These are phyloP conservation scores for Tulasnella sp. DNA, from an alignment of 768 basidiomycete genomes.

Conservation along the genomic window DNA sequence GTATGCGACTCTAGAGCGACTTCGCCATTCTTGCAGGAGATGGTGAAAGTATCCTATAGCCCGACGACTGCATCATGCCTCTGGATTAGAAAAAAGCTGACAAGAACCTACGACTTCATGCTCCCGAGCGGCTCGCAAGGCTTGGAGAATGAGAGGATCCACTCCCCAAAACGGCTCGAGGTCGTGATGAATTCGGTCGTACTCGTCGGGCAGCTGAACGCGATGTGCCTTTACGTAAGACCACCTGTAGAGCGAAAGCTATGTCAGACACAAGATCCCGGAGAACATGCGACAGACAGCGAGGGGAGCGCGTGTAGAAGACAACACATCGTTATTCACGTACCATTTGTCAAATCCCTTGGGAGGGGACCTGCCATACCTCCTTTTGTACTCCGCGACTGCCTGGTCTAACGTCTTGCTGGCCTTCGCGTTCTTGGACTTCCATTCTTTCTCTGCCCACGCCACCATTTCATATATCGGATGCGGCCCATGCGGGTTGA, in stretches of 20 bases:
- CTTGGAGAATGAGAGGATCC: conserved; percentile 33
- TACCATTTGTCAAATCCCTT: conserved; percentile 49
- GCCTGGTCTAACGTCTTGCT: conserved; percentile 44
- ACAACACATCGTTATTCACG: background rate
- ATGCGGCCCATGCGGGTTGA: conserved; percentile 43
- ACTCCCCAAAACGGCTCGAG: conserved; percentile 48
- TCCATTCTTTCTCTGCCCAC: conserved; percentile 43
- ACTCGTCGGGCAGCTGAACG: conserved; percentile 53
- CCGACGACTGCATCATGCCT: background rate
- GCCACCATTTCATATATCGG: conserved; percentile 48
- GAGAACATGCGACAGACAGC: background rate
- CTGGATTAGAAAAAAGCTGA: no score
- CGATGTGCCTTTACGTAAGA: conserved; percentile 45
- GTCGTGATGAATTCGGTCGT: conserved; percentile 49
- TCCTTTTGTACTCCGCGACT: conserved; percentile 41
- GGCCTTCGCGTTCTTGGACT: conserved; percentile 38
- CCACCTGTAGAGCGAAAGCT: conserved; percentile 41
- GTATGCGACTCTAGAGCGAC: conserved; percentile 32
- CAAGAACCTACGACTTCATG: background rate
- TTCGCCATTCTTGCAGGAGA: conserved; percentile 31
- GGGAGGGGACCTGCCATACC: conserved; percentile 42
- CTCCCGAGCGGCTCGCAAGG: conserved; percentile 4
- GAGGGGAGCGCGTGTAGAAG: background rate
- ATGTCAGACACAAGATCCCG: background rate
- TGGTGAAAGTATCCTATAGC: conserved; percentile 39